Percentiles rank a stretch among this genome's conserved stretches.
phyloP scores from a whole-genome alignment of 768 basidiomycete genomes.

The Tulasnella sp. region DNA sequence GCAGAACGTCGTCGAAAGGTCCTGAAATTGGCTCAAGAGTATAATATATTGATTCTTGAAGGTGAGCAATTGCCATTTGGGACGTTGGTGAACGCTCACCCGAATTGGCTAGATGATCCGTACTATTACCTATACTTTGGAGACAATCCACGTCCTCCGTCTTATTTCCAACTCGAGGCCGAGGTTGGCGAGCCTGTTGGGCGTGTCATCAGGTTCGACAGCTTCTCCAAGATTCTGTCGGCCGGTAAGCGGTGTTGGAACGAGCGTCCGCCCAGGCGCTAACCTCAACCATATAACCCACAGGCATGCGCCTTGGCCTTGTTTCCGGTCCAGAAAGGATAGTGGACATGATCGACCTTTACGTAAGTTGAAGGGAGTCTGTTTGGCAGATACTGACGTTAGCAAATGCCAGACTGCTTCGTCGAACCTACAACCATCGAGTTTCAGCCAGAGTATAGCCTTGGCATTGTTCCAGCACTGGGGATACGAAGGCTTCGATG shows the following conservation, averaged over 20 bases:
- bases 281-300: not conserved
- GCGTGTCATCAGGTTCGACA: slow-evolving; percentile 78
- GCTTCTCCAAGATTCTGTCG: slow-evolving; percentile 71
- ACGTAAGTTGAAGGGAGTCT: not conserved
- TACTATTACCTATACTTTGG: slow-evolving; percentile 61
- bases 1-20: slow-evolving; percentile 57
- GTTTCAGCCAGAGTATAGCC: slow-evolving; percentile 50
- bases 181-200: slow-evolving; percentile 34
- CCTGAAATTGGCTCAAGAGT: slow-evolving; percentile 53
- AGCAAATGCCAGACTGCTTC: slow-evolving; percentile 33
- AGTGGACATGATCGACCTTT: not conserved
- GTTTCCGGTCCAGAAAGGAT: slow-evolving; percentile 53
- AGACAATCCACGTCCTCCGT: slow-evolving; percentile 45
- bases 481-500: slow-evolving; percentile 64
- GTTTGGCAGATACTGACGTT: not conserved
- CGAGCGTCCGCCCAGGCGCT: no score
- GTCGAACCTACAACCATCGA: slow-evolving; percentile 56
- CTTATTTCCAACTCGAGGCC: slow-evolving; percentile 73
- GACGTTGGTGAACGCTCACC: no score
- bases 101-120: slow-evolving; percentile 55
- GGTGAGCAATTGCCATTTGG: slow-evolving; percentile 32
- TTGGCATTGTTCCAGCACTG: slow-evolving; percentile 48
- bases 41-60: slow-evolving; percentile 76
- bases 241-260: slow-evolving; percentile 29
- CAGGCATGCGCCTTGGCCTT: slow-evolving; percentile 67